A percentile compares a stretch with the other conserved stretches of the same genome.
These are phyloP conservation scores for Podila verticillata DNA, from an alignment of 192 early-diverging fungal species.

Conservation along the genomic window DNA sequence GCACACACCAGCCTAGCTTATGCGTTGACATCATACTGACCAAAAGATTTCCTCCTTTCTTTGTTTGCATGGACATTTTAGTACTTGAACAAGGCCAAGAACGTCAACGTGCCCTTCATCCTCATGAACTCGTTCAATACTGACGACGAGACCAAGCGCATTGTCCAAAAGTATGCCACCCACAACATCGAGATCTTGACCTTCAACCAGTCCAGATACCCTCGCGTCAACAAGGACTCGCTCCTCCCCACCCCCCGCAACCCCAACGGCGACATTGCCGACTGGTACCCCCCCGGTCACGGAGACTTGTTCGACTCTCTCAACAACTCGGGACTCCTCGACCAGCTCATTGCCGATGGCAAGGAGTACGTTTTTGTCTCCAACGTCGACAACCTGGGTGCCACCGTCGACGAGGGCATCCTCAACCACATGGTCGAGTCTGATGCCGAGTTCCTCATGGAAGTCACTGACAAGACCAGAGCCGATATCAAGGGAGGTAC, in stretches of 20 bases:
- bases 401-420: constrained; percentile 94
- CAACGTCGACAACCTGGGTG: constrained; percentile 99
- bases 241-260: constrained; percentile 83
- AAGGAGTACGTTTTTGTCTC: constrained; percentile 99
- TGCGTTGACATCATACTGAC: no score
- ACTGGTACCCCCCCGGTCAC: constrained; percentile 98
- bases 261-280: constrained; percentile 70
- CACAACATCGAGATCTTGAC: constrained; percentile 95
- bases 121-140: constrained; percentile 99
- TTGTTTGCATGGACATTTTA: constrained; percentile 22
- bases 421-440: constrained; percentile 90
- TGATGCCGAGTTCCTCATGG: constrained; percentile 96
- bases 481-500: constrained; percentile 99
- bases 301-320: constrained; percentile 98
- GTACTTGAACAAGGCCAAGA: constrained; percentile 91
- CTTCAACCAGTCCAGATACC: constrained; percentile 97
- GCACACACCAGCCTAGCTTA: no score
- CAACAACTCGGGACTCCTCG: constrained; percentile 92
- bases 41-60: background rate
- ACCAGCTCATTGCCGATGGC: constrained; percentile 90
- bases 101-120: constrained; percentile 95
- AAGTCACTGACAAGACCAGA: constrained; percentile 99
- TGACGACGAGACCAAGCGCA: constrained; percentile 95
- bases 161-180: constrained; percentile 97
- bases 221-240: constrained; percentile 93